Conservation (phyloP, 2,329 filamentous ascomycete genomes). For the Pseudogymnoascus sp. region DNA sequence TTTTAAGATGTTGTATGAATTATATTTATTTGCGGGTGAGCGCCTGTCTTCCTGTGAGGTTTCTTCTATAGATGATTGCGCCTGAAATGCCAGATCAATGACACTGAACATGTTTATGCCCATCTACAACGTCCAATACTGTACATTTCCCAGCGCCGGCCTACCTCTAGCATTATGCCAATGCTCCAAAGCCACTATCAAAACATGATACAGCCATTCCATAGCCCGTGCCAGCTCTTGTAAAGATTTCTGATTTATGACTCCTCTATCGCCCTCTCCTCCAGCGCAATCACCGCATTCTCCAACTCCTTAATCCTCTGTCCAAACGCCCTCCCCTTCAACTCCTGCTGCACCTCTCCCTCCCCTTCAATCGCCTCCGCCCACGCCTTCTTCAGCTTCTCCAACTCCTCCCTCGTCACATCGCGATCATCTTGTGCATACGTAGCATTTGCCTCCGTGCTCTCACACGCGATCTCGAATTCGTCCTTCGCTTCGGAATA, state of each 20-base stretch:
- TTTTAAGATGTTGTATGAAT: slow-evolving; percentile 5
- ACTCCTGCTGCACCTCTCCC: slow-evolving; percentile 30
- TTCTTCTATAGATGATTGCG: background rate
- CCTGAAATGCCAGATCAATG: slow-evolving; percentile 1
- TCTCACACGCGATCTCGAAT: slow-evolving; percentile 40
- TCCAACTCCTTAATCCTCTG: slow-evolving; percentile 37
- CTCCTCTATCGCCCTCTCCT: background rate
- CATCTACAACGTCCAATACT: background rate
- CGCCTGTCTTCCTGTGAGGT: background rate
- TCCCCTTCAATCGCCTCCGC: slow-evolving; percentile 26
- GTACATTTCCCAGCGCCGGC: background rate
- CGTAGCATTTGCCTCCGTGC: slow-evolving; percentile 35
- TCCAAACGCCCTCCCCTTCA: slow-evolving; percentile 35
- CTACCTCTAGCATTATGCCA: background rate
- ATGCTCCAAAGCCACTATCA: background rate
- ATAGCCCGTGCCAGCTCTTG: background rate
- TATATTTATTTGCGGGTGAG: background rate
- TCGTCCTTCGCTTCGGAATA: slow-evolving; percentile 38
- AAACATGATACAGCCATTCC: background rate
- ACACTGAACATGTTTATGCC: background rate
- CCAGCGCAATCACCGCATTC: slow-evolving; percentile 33
- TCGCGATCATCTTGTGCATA: slow-evolving; percentile 38
- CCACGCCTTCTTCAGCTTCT: slow-evolving; percentile 28
- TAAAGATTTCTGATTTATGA: background rate
- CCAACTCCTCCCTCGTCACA: slow-evolving; percentile 36